phyloP scores from a whole-genome alignment of 1,284 basidiomycete genomes.

The Somion occarium region DNA sequence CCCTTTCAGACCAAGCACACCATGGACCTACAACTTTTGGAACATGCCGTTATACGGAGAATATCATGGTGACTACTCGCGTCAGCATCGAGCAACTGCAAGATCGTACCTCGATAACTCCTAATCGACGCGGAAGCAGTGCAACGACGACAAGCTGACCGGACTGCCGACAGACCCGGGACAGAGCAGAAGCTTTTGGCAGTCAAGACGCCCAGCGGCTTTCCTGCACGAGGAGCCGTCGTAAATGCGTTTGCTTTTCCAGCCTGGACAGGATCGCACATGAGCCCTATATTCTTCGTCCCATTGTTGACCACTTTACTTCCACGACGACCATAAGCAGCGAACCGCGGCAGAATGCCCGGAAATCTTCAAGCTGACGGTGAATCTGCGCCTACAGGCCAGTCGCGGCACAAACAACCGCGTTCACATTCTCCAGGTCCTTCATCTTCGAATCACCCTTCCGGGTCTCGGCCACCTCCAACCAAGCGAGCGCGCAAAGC shows the following conservation, averaged over 20 bases:
- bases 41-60: too few species aligned
- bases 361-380: neutral
- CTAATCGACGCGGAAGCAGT: too few species aligned
- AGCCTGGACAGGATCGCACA: neutral
- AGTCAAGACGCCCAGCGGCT: neutral
- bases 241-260: neutral
- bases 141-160: neutral
- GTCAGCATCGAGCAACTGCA: too few species aligned
- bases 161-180: neutral
- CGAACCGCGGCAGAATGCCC: neutral
- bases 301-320: neutral
- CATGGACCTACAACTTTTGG: too few species aligned
- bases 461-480: slow-evolving; percentile 32
- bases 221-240: neutral
- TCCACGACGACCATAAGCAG: neutral
- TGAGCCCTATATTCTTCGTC: neutral
- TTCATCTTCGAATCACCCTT: slow-evolving; percentile 5
- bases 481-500: slow-evolving; percentile 77
- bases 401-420: slow-evolving; percentile 13
- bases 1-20: too few species aligned
- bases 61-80: too few species aligned
- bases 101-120: too few species aligned
- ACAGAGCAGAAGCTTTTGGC: neutral
- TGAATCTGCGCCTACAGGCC: neutral
- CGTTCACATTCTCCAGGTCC: slow-evolving; percentile 15